Evolutionary conservation across 1,139 yeast genomes (phyloP).

Genomic region (Candida albicans): DNA sequence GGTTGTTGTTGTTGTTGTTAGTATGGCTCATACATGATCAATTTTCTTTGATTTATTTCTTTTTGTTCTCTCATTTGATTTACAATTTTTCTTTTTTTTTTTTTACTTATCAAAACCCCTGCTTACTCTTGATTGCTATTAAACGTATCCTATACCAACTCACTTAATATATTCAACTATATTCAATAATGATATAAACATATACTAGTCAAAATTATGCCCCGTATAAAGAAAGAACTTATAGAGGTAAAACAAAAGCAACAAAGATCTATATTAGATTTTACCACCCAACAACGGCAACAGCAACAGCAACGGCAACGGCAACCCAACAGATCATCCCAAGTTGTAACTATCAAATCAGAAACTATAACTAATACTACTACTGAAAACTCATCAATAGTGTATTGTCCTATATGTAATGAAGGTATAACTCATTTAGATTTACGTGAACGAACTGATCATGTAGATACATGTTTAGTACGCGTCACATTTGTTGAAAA

Average conservation of each 20-base stretch:
- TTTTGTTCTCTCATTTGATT: too few relatives aligned
- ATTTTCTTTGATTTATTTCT: too few relatives aligned
- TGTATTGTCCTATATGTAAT: constrained; percentile 22
- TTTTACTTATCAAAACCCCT: too few relatives aligned
- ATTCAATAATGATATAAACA: background rate
- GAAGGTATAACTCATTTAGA: constrained; percentile 13
- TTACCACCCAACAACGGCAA: background rate
- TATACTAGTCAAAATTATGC: background rate
- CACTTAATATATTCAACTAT: too few relatives aligned
- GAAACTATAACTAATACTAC: too few relatives aligned
- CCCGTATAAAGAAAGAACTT: constrained; percentile 1
- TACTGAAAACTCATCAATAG: too few relatives aligned
- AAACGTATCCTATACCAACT: too few relatives aligned
- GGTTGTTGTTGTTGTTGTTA: background rate
- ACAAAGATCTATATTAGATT: background rate
- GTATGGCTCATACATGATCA: too few relatives aligned
- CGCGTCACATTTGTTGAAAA: constrained; percentile 14
- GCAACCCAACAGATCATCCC: background rate
- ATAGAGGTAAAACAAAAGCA: background rate
- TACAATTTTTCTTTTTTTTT: too few relatives aligned
- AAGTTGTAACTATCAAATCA: too few relatives aligned
- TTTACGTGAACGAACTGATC: constrained; percentile 49
- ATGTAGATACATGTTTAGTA: constrained; percentile 55
- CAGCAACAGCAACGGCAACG: background rate
- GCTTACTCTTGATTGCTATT: too few relatives aligned